Evolutionary conservation across 257 asterid species (phyloP).

Genomic region (Cynanchum wilfordii): DNA sequence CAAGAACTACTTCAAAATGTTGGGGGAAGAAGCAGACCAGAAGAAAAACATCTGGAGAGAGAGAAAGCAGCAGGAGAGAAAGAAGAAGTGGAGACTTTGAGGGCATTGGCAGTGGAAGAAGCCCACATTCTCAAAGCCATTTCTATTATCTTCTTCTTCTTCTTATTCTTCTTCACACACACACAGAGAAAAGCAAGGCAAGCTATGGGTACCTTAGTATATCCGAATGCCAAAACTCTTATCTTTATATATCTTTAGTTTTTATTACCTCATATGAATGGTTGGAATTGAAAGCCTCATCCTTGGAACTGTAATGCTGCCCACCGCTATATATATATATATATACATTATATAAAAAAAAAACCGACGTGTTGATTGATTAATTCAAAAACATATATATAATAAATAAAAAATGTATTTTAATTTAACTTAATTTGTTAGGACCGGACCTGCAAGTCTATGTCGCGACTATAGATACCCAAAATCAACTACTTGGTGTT

Average conservation of each 20-base stretch:
- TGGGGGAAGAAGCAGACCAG: slow-evolving; percentile 35
- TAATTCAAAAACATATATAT: too few species aligned
- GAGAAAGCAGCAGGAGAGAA: slow-evolving; percentile 48
- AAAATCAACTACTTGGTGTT: too few species aligned
- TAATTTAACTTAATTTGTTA: too few species aligned
- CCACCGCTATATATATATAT: not conserved
- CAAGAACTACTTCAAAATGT: not conserved
- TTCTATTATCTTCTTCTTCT: too few species aligned
- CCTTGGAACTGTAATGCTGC: slow-evolving; percentile 21
- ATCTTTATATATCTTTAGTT: slow-evolving; percentile 11
- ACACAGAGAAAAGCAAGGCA: not conserved
- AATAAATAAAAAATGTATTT: too few species aligned
- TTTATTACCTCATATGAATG: slow-evolving; percentile 54
- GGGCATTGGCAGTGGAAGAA: slow-evolving; percentile 92
- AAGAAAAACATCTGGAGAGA: slow-evolving; percentile 69
- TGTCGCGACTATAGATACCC: too few species aligned
- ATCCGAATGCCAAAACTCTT: slow-evolving; percentile 5
- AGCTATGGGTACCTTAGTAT: not conserved
- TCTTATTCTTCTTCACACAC: not conserved
- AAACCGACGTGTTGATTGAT: too few species aligned
- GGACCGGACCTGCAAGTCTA: too few species aligned
- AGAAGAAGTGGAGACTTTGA: slow-evolving; percentile 48
- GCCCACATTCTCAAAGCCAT: slow-evolving; percentile 97
- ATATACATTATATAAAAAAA: too few species aligned
- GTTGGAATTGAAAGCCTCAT: slow-evolving; percentile 75